Evolutionary conservation across 2,329 filamentous ascomycete genomes (phyloP).

Genomic region (Colletotrichum ledebouriae): DNA sequence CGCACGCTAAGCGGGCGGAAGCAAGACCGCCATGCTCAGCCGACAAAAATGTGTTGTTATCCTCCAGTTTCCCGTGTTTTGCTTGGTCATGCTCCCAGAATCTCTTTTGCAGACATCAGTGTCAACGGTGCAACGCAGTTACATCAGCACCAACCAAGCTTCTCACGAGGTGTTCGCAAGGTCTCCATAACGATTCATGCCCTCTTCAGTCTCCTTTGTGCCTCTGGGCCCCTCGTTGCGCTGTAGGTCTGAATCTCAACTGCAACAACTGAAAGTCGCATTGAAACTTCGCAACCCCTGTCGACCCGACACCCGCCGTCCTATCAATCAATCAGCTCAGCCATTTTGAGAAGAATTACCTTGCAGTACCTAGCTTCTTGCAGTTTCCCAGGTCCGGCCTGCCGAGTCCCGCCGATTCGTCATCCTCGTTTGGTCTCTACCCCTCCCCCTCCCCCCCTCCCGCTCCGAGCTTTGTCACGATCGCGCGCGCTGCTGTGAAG

Average conservation of each 20-base stretch:
- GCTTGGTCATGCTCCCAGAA: too few relatives aligned
- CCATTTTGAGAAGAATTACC: neutral
- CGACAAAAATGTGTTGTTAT: too few relatives aligned
- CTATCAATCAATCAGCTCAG: constrained; percentile 35
- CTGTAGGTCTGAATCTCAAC: constrained; percentile 16
- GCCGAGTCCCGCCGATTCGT: constrained; percentile 35
- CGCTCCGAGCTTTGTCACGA: constrained; percentile 38
- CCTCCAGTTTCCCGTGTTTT: too few relatives aligned
- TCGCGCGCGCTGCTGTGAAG: constrained; percentile 28
- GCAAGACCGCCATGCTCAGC: too few relatives aligned
- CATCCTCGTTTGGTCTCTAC: constrained; percentile 24
- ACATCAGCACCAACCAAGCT: neutral
- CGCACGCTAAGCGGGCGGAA: too few relatives aligned
- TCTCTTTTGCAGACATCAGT: too few relatives aligned
- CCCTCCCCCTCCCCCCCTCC: constrained; percentile 31
- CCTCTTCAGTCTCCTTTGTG: neutral
- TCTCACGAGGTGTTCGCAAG: neutral
- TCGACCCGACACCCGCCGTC: constrained; percentile 11
- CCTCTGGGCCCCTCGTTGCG: constrained; percentile 23
- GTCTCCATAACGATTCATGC: constrained; percentile 10
- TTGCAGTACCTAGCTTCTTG: constrained; percentile 3
- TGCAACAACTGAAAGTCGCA: constrained; percentile 30
- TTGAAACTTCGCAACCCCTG: constrained; percentile 34
- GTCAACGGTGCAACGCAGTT: neutral
- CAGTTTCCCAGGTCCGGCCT: constrained; percentile 20